Conservation (phyloP, 768 basidiomycete genomes). For the Gymnopilus junonius region DNA sequence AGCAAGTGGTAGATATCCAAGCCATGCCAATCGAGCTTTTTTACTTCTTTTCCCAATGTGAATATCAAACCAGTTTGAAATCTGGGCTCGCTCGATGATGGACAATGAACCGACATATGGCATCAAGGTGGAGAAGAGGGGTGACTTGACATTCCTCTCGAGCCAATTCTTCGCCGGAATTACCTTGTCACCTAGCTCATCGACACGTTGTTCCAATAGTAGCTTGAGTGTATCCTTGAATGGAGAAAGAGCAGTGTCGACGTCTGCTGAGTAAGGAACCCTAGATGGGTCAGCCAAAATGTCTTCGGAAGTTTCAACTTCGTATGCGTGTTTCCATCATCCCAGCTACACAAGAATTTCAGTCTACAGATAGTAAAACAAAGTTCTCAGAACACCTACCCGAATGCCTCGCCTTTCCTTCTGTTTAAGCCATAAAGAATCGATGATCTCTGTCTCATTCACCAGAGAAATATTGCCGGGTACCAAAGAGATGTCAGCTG, state of each 20-base stretch:
- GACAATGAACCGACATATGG: neutral
- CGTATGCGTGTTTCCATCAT: constrained; percentile 10
- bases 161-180: neutral
- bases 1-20: neutral
- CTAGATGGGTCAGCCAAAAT: neutral
- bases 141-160: neutral
- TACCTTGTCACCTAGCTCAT: neutral
- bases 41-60: neutral
- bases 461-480: neutral
- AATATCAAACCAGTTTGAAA: constrained; percentile 1
- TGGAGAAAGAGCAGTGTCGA: neutral
- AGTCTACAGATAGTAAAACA: too few relatives aligned
- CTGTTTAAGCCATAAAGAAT: constrained; percentile 18
- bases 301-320: neutral
- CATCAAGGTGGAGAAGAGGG: neutral
- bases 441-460: constrained; percentile 6
- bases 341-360: constrained; percentile 5
- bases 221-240: neutral
- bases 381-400: constrained; percentile 7
- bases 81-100: neutral
- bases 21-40: neutral
- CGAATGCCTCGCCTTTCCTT: constrained; percentile 1
- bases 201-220: neutral
- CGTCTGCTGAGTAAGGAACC: neutral
- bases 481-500: neutral